Evolutionary conservation across 1,284 basidiomycete species (phyloP), one percentile per base, ranked within the genome.

Genomic region (Puccinia coronata): DNA sequence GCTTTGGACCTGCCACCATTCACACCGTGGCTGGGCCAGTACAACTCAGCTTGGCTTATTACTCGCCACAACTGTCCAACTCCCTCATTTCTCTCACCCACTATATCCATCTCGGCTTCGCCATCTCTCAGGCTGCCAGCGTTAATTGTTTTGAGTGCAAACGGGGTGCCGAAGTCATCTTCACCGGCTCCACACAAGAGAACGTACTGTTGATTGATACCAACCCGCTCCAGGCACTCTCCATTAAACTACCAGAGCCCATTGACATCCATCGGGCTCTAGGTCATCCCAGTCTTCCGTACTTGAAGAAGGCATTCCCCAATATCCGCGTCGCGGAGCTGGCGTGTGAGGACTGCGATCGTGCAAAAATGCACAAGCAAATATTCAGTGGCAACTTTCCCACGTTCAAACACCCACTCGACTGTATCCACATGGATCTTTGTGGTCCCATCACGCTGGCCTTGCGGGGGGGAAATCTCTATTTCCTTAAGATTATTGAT

Each of bases 401-500:
- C 39, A 57, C 23, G 2, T 34, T 53, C 34, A 31, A 6, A 41
- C 5, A 57, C 4, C 53, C 39, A 4, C 39, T 79, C 8, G 65
- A 57, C 9, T 51, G 51, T 16, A 31, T 71, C 16, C 77, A 79
- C 53, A 79, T 69, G 63, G 77, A 78, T 47, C 53, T 78, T 14
- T 69, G 75, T 39, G 61, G 75, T 8, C 59, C 59, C 28, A 77
- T 74, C 31, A 59, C 14, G 6, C 72, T 53, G 34, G 55, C 31
- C 3, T 74, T 36, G 11, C 3, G 28, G 20, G 51, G 53, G 20
- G 72, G 72, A 4, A 74, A 74, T 59, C 47, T 25, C 6, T 74
- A 74, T 43, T 57, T 74, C 72, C 36, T 74, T n/a, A 55, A 74
- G 55, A 74, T 74, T 16, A 61, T 59, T 16, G 72, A 74, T 39